These are phyloP conservation scores for Peribolospora baueri DNA, from an alignment of 768 basidiomycete genomes.

Conservation along the genomic window DNA sequence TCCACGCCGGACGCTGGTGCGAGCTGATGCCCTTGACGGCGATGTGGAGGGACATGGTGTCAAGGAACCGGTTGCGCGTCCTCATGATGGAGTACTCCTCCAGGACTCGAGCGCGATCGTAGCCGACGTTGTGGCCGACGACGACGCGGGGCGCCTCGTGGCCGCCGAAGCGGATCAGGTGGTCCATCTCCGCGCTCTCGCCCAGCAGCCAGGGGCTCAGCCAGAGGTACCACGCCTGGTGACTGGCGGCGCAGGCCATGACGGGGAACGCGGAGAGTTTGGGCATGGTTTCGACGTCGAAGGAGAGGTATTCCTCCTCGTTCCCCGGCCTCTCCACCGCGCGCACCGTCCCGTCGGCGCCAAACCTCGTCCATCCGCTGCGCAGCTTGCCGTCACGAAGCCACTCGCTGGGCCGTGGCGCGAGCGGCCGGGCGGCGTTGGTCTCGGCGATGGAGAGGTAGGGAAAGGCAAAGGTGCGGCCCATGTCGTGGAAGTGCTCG, in stretches of 20 bases:
- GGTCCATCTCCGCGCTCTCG: conserved; percentile 29
- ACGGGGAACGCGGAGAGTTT: conserved; percentile 50
- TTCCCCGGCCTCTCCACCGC: conserved; percentile 38
- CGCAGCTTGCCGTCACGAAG: conserved; percentile 12
- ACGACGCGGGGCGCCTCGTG: conserved; percentile 31
- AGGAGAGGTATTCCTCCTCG: conserved; percentile 39
- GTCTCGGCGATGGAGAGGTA: conserved; percentile 45
- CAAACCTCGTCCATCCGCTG: conserved; percentile 78
- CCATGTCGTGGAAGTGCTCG: conserved; percentile 72
- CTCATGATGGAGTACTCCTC: conserved; percentile 56
- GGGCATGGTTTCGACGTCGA: conserved; percentile 87
- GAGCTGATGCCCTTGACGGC: conserved; percentile 85
- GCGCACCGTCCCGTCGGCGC: conserved; percentile 51
- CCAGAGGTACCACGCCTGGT: conserved; percentile 83
- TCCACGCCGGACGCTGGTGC: conserved; percentile 82
- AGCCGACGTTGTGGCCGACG: conserved; percentile 86
- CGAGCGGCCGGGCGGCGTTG: conserved; percentile 32
- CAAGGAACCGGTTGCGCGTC: conserved; percentile 56
- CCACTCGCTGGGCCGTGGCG: conserved; percentile 36
- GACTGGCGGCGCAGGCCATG: conserved; percentile 67
- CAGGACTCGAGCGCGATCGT: conserved; percentile 55
- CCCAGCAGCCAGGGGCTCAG: conserved; percentile 76
- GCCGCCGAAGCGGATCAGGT: conserved; percentile 49
- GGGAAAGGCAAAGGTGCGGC: conserved; percentile 41
- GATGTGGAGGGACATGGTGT: conserved; percentile 86